Evolutionary conservation across 2,329 filamentous ascomycete genomes (phyloP).

Genomic region (Triangularia verruculosa): DNA sequence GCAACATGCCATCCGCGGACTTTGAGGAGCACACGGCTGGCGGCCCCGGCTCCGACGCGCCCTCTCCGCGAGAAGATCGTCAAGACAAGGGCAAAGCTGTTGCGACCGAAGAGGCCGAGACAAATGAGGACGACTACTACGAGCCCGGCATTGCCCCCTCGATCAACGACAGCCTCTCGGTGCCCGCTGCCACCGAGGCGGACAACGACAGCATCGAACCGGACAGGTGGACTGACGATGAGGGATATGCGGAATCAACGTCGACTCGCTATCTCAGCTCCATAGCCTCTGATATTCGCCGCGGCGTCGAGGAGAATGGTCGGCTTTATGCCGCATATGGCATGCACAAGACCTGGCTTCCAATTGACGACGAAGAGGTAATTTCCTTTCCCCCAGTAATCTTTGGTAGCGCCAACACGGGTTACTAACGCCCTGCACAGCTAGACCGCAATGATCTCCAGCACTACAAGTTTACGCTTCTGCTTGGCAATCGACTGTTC

Average conservation of each 20-base stretch:
- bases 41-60: not conserved
- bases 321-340: conserved; percentile 37
- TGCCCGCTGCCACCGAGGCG: not conserved
- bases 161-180: not conserved
- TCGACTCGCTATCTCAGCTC: conserved; percentile 14
- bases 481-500: conserved; percentile 30
- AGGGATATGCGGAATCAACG: conserved; percentile 6
- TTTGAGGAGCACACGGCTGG: not conserved
- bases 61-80: not conserved
- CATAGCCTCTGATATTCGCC: conserved; percentile 21
- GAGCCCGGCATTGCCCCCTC: conserved; percentile 5
- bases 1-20: not conserved
- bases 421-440: not conserved
- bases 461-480: conserved; percentile 36
- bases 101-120: not conserved
- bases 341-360: conserved; percentile 27
- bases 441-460: conserved; percentile 32
- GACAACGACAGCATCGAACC: conserved; percentile 2
- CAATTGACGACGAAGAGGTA: conserved; percentile 24
- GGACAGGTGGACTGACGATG: not conserved
- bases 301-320: conserved; percentile 30
- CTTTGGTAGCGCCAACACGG: not conserved
- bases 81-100: not conserved
- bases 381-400: not conserved
- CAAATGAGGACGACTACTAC: not conserved